phyloP scores from a whole-genome alignment of 441 rosid genomes.

The Viola pubescens region DNA sequence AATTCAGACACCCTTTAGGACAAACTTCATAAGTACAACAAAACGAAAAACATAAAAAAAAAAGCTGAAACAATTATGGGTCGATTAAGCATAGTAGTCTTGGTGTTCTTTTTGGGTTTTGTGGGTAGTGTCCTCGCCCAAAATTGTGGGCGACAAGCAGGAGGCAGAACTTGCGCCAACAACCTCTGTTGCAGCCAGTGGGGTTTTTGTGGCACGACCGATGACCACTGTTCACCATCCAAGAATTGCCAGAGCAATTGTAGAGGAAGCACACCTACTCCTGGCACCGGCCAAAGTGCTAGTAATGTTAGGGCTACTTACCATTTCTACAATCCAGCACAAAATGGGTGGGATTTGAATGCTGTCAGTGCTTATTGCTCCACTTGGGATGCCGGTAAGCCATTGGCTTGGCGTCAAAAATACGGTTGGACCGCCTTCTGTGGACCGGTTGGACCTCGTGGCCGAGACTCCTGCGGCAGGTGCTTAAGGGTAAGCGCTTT shows the following conservation, averaged over 20 bases:
- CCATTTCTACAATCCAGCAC: slow-evolving; percentile 22
- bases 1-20: too few relatives aligned
- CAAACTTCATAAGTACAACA: too few relatives aligned
- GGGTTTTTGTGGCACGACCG: slow-evolving; percentile 44
- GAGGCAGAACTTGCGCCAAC: slow-evolving; percentile 34
- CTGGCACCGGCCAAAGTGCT: slow-evolving; percentile 25
- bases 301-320: slow-evolving; percentile 25
- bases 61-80: too few relatives aligned
- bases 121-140: slow-evolving; percentile 24
- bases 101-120: slow-evolving; percentile 18
- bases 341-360: slow-evolving; percentile 24
- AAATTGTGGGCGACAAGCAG: slow-evolving; percentile 43
- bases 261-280: background rate
- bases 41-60: too few relatives aligned
- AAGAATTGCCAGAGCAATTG: slow-evolving; percentile 36
- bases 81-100: background rate
- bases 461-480: slow-evolving; percentile 26
- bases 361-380: slow-evolving; percentile 27
- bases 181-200: slow-evolving; percentile 45
- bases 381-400: slow-evolving; percentile 31
- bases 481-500: slow-evolving; percentile 25
- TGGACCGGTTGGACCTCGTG: slow-evolving; percentile 21
- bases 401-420: slow-evolving; percentile 25
- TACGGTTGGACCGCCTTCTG: slow-evolving; percentile 38
- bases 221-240: slow-evolving; percentile 37